A percentile compares a stretch with the other conserved stretches of the same genome.
These are phyloP conservation scores for Lumnitzera littorea DNA, from an alignment of 345 rosid species.

Conservation along the genomic window DNA sequence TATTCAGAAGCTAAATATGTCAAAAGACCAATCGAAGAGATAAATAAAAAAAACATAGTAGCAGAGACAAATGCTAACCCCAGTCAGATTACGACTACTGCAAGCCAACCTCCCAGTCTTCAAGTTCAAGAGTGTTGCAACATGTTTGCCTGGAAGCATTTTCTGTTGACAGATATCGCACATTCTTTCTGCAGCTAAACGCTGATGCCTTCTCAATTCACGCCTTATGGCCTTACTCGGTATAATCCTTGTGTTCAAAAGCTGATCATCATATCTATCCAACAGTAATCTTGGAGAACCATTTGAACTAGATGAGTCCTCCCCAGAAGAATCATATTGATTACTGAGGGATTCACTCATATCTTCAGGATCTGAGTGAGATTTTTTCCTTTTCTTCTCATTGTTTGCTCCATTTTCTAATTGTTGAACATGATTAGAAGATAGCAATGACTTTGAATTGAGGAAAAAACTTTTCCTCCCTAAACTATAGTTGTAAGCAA, in stretches of 20 bases:
- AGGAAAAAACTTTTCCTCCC: conserved; percentile 65
- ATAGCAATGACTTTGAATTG: conserved; percentile 44
- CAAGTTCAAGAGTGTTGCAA: conserved; percentile 63
- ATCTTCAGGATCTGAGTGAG: conserved; percentile 82
- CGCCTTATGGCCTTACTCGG: conserved; percentile 57
- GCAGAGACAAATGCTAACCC: conserved; percentile 31
- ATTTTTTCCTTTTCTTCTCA: conserved; percentile 51
- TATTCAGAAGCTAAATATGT: background rate
- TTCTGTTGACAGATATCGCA: conserved; percentile 90
- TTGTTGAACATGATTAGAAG: conserved; percentile 31
- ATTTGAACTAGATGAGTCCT: conserved; percentile 49
- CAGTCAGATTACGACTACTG: conserved; percentile 68
- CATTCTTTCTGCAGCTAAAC: conserved; percentile 71
- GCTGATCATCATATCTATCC: conserved; percentile 49
- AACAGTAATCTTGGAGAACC: conserved; percentile 39
- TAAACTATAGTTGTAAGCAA: conserved; percentile 52
- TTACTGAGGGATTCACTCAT: conserved; percentile 47
- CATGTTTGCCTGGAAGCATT: conserved; percentile 83
- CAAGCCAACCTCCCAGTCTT: conserved; percentile 82
- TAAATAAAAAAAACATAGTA: background rate
- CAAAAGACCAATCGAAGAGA: background rate
- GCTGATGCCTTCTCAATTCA: conserved; percentile 76
- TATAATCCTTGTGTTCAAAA: conserved; percentile 42
- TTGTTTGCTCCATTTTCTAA: conserved; percentile 27
- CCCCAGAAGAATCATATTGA: conserved; percentile 60